A percentile compares a stretch with the other conserved stretches of the same genome.
Conservation (phyloP, 768 basidiomycete species). For the Amanita jacksonii region DNA sequence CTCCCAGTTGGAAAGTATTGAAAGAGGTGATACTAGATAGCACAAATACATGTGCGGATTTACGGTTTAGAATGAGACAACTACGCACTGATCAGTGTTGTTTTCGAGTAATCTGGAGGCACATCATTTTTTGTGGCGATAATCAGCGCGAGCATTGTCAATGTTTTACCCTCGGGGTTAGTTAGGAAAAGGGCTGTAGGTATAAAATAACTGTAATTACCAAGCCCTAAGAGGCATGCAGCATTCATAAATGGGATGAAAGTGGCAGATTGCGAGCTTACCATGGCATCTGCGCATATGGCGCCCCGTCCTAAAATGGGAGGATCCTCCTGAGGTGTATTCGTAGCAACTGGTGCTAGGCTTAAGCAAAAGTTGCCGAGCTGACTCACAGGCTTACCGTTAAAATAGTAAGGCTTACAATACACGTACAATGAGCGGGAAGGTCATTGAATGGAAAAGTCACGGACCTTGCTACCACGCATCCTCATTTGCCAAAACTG, state of each 20-base stretch:
- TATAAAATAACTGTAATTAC: slow-evolving; percentile 17
- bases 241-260: no score
- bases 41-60: not conserved
- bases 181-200: not conserved
- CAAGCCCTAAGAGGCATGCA: slow-evolving; percentile 29
- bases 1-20: slow-evolving; percentile 83
- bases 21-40: slow-evolving; percentile 63
- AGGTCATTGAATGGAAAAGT: no score
- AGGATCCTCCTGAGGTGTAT: slow-evolving; percentile 55
- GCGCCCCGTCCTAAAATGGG: slow-evolving; percentile 79
- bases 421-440: not conserved
- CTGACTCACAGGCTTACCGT: slow-evolving; percentile 32
- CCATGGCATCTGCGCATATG: slow-evolving; percentile 88
- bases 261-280: slow-evolving; percentile 14
- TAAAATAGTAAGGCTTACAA: slow-evolving; percentile 58
- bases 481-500: slow-evolving; percentile 84
- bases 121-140: slow-evolving; percentile 66
- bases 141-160: slow-evolving; percentile 79
- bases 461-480: slow-evolving; percentile 40
- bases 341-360: slow-evolving; percentile 63
- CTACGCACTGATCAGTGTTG: slow-evolving; percentile 69
- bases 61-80: not conserved
- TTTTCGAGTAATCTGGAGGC: slow-evolving; percentile 43
- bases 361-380: not conserved
- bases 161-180: slow-evolving; percentile 66